phyloP scores from a whole-genome alignment of 352 stramenopile genomes.

The Phytophthora tubulina region DNA sequence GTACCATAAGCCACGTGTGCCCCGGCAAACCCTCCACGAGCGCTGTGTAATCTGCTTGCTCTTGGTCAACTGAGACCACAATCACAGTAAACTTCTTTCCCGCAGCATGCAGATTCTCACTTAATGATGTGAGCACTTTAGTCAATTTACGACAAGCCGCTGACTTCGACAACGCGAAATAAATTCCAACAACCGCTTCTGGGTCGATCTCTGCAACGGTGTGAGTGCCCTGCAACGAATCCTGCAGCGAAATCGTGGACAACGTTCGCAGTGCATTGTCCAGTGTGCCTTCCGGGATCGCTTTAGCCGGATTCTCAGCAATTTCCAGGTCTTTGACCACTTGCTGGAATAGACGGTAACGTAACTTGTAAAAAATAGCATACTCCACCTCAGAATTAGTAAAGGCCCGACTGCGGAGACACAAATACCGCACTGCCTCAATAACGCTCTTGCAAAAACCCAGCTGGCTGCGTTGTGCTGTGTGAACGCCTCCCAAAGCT shows the following conservation, averaged over 20 bases:
- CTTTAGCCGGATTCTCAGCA: slow-evolving; percentile 63
- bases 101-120: slow-evolving; percentile 46
- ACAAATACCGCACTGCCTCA: slow-evolving; percentile 80
- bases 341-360: slow-evolving; percentile 71
- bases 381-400: slow-evolving; percentile 74
- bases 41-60: slow-evolving; percentile 61
- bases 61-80: slow-evolving; percentile 79
- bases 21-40: slow-evolving; percentile 65
- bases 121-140: slow-evolving; percentile 61
- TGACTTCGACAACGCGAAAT: slow-evolving; percentile 69
- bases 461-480: slow-evolving; percentile 74
- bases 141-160: slow-evolving; percentile 62
- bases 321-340: slow-evolving; percentile 67
- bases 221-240: slow-evolving; percentile 80
- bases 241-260: slow-evolving; percentile 69
- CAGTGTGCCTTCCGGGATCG: slow-evolving; percentile 52
- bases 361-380: slow-evolving; percentile 70
- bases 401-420: slow-evolving; percentile 66
- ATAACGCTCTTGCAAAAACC: slow-evolving; percentile 88
- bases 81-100: slow-evolving; percentile 76
- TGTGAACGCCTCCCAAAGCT: slow-evolving; percentile 55
- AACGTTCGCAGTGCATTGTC: slow-evolving; percentile 70
- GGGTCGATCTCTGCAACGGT: slow-evolving; percentile 59
- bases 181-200: slow-evolving; percentile 77
- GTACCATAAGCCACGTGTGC: slow-evolving; percentile 75